Percentiles rank a stretch among this genome's conserved stretches.
Evolutionary conservation across 2,329 filamentous ascomycete species (phyloP).

Genomic region (Teratosphaeria zuluensis): DNA sequence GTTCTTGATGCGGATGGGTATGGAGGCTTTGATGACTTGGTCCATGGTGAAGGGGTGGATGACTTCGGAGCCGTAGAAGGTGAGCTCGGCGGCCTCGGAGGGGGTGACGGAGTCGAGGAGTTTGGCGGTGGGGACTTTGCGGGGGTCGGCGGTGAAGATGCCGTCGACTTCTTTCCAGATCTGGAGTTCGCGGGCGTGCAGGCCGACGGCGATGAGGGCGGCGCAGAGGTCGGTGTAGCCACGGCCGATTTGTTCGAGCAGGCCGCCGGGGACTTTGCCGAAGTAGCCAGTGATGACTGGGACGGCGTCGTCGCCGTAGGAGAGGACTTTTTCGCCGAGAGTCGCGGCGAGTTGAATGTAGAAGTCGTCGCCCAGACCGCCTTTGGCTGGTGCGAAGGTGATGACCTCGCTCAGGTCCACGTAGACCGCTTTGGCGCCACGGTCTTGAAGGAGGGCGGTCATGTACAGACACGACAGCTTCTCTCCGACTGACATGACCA

Average conservation of each 20-base stretch:
- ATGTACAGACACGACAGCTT: slow-evolving; percentile 92
- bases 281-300: slow-evolving; percentile 76
- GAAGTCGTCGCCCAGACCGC: slow-evolving; percentile 38
- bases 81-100: slow-evolving; percentile 89
- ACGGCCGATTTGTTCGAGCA: slow-evolving; percentile 84
- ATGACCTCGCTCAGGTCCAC: slow-evolving; percentile 80
- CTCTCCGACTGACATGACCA: slow-evolving; percentile 90
- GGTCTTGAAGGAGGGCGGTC: slow-evolving; percentile 71
- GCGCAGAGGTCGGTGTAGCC: slow-evolving; percentile 97
- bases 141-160: slow-evolving; percentile 78
- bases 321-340: slow-evolving; percentile 33
- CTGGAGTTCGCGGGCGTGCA: slow-evolving; percentile 81
- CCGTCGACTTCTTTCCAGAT: slow-evolving; percentile 99
- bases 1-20: slow-evolving; percentile 78
- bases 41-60: slow-evolving; percentile 99
- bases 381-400: slow-evolving; percentile 43
- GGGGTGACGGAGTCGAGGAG: slow-evolving; percentile 85
- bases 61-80: slow-evolving; percentile 67
- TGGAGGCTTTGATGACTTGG: slow-evolving; percentile 67
- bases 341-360: slow-evolving; percentile 34
- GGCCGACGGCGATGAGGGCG: slow-evolving; percentile 78
- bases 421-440: slow-evolving; percentile 75
- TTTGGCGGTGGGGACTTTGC: slow-evolving; percentile 85
- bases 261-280: slow-evolving; percentile 79
- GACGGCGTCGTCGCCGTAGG: slow-evolving; percentile 36